Conservation (phyloP, 2,329 filamentous ascomycete species). For the Fusarium miscanthi region DNA sequence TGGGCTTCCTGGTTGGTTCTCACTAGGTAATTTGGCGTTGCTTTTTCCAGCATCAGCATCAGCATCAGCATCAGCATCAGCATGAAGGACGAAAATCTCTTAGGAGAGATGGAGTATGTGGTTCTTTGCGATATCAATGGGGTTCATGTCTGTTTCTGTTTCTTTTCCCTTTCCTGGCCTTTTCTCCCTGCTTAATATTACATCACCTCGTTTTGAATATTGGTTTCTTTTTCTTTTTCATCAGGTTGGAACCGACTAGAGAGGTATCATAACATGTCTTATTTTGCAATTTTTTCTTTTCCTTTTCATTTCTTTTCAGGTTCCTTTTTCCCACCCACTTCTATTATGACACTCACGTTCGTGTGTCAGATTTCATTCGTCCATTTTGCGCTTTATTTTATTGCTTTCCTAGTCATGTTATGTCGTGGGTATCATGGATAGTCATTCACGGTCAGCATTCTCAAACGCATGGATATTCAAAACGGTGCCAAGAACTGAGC, state of each 20-base stretch:
- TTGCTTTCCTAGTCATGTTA: constrained; percentile 6
- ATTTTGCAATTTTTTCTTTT: neutral
- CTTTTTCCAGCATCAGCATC: neutral
- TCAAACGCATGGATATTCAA: constrained; percentile 8
- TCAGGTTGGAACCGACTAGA: neutral
- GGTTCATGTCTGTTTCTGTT: constrained; percentile 9
- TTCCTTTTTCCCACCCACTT: neutral
- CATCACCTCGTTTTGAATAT: neutral
- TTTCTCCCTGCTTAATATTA: neutral
- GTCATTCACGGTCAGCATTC: constrained; percentile 32
- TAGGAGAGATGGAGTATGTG: constrained; percentile 29
- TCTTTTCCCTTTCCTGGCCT: neutral
- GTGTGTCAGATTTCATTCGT: constrained; percentile 1
- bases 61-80: neutral
- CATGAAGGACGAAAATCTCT: constrained; percentile 8
- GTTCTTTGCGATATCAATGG: constrained; percentile 32
- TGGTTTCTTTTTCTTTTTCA: neutral
- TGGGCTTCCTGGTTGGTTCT: constrained; percentile 1
- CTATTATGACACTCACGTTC: neutral
- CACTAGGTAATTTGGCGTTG: constrained; percentile 10
- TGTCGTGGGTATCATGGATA: neutral
- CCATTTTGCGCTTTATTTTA: constrained; percentile 1
- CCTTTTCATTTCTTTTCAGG: neutral
- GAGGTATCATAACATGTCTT: constrained; percentile 12
- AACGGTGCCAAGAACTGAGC: neutral